Base-by-base conservation (phyloP, 225 moss, liverwort and hornwort species). In the Thuidium tamariscinum region DNA sequence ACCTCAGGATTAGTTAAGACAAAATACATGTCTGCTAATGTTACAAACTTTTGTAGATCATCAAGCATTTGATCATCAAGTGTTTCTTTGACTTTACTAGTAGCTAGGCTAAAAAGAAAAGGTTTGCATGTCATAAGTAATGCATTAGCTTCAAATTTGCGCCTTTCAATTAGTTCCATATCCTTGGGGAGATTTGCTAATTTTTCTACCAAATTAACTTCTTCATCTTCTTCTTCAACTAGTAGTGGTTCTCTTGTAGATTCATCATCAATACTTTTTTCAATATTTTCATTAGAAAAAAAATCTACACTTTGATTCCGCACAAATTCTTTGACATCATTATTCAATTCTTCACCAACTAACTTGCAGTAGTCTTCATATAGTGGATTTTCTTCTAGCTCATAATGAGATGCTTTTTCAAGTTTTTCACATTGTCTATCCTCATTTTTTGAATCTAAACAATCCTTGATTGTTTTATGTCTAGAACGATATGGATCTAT, bases 41-140 rank as follows among this genome's bases (percentile, higher is more conserved):
- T 44, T 57, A 70, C 89, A 92, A 92, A 90, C 15, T 80, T 87
- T 72, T 87, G 67, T 74, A 91, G 30, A 49, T 83, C 39, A 21
- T 83, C 85, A 75, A 90, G 81, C 87, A 92, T 72, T 83, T 79
- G 61, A 60, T 89, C 80, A 69, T 83, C 52, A 42, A 90, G 75
- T 7, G 52, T 55, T 29, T 87, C 44, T 85, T 75, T 86, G 2
- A 41, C 64, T 75, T 76, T 70, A 75, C 76, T 85, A 54, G 44
- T 42, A 7, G 87, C 86, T 44, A 90, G 46, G 23, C 65, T 82
- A 21, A 51, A 68, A n/a, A 92, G 87, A n/a, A 90, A 92, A 44
- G 89, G 89, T 87, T 87, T 89, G 73, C 90, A 80, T 63, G 74
- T 63, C 4, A 42, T 52, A 5, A 92, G 82, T 30, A 90, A 13